phyloP scores from a whole-genome alignment of 1,284 basidiomycete species.

The Caloboletus firmus region DNA sequence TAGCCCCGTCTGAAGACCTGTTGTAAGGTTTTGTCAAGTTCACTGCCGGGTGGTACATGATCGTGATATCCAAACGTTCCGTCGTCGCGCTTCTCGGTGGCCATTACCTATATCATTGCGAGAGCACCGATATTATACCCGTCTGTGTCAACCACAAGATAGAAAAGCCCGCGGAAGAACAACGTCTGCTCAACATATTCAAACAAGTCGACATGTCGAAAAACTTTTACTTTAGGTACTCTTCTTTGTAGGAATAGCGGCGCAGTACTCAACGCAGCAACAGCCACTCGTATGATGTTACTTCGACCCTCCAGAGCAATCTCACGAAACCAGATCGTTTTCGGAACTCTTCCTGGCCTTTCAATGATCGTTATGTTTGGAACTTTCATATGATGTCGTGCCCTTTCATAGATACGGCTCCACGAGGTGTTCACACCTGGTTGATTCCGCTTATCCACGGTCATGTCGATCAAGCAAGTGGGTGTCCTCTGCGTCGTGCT shows the following conservation, averaged over 20 bases:
- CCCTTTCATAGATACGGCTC: slow-evolving; percentile 46
- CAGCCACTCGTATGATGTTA: slow-evolving; percentile 96
- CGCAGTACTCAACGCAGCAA: slow-evolving; percentile 4
- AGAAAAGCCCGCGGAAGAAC: slow-evolving; percentile 84
- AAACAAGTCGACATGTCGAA: slow-evolving; percentile 97
- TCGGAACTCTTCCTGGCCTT: slow-evolving; percentile 53
- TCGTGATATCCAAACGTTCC: slow-evolving; percentile 86
- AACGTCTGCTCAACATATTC: slow-evolving; percentile 87
- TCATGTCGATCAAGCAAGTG: slow-evolving; percentile 97
- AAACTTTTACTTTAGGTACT: slow-evolving; percentile 98
- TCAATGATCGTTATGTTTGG: slow-evolving; percentile 95
- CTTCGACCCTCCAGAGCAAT: slow-evolving; percentile 93
- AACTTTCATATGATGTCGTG: slow-evolving; percentile 88
- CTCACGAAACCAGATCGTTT: slow-evolving; percentile 62
- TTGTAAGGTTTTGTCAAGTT: slow-evolving; percentile 78
- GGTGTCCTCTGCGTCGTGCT: slow-evolving; percentile 34
- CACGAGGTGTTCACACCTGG: slow-evolving; percentile 58
- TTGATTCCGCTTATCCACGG: slow-evolving; percentile 93
- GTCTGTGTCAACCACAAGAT: slow-evolving; percentile 71
- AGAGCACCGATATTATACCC: slow-evolving; percentile 84
- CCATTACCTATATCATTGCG: slow-evolving; percentile 97
- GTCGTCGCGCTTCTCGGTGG: slow-evolving; percentile 94
- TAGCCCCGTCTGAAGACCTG: background rate
- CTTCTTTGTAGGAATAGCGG: background rate
- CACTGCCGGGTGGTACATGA: slow-evolving; percentile 90